Base-by-base conservation (phyloP, 331 rosid genomes). In the Quercus phellos region DNA sequence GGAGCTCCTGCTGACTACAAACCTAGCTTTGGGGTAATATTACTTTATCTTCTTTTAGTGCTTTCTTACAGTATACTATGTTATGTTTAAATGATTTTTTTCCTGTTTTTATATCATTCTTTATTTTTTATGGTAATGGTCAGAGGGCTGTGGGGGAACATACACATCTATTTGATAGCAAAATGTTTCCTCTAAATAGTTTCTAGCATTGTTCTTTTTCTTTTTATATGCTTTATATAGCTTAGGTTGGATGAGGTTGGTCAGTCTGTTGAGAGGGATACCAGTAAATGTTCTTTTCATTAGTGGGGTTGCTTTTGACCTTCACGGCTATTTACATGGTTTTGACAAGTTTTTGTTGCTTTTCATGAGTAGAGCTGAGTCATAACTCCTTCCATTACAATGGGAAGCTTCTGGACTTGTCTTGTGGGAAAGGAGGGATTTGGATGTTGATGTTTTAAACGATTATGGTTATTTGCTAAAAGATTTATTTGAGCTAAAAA, bases 1-100 rank as follows among this genome's bases (percentile, higher is more conserved):
- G 98, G 98, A 55, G 98, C 97, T 54, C 98, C 98, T 26, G 97
- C 98, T 79, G 98, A 92, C 59, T 94, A 90, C 87, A 86, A 89
- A 19, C 98, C 98, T 81, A 86, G 94, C 3, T 94, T 94, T 0
- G 94, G 98, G 92, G 98, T 94, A 88, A 78, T 4, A 13, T 30
- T 63, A 3, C 27, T 78, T 54, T 58, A 8, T 11, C 17, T 1
- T 13, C 17, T 12, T 3, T 17, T 8, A 2, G 24, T 24, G 1
- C 16, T 1, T 9, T 34, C 27, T 66, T 66, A 17, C 19, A 7
- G 3, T 66, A 17, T 66, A 12, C 34, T 34, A 21, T 66, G 22
- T 32, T 8, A 18, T 17, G 3, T 8, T 69, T 30, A 1, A 43
- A 4, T 26, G 38, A 2, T 12, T 5, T 2, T 32, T 10, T 19